Conservation (phyloP, 2,329 filamentous ascomycete species). For the Lachnellula willkommii region DNA sequence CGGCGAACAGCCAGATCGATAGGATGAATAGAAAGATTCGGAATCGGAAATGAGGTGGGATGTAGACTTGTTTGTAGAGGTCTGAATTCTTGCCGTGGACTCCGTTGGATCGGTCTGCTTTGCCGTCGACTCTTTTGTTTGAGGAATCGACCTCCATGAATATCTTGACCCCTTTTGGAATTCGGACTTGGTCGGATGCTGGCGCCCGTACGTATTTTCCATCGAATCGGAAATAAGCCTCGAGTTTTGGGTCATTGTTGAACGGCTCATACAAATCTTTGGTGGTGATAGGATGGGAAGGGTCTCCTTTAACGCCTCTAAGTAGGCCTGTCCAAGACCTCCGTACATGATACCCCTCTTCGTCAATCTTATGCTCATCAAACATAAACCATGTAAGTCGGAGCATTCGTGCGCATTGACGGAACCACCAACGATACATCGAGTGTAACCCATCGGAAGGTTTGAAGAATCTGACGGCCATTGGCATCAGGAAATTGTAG, state of each 20-base stretch:
- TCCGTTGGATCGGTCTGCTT: slow-evolving; percentile 46
- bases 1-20: slow-evolving; percentile 89
- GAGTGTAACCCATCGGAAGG: slow-evolving; percentile 77
- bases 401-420: slow-evolving; percentile 71
- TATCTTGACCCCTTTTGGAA: slow-evolving; percentile 75
- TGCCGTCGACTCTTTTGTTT: slow-evolving; percentile 59
- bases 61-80: slow-evolving; percentile 58
- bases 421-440: slow-evolving; percentile 97
- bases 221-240: slow-evolving; percentile 56
- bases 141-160: slow-evolving; percentile 71
- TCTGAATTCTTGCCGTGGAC: slow-evolving; percentile 50
- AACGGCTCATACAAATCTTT: slow-evolving; percentile 36
- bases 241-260: slow-evolving; percentile 38
- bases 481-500: slow-evolving; percentile 93
- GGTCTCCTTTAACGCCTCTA: slow-evolving; percentile 34
- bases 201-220: slow-evolving; percentile 88
- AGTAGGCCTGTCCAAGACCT: slow-evolving; percentile 56
- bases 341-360: slow-evolving; percentile 66
- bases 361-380: slow-evolving; percentile 71
- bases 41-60: slow-evolving; percentile 77
- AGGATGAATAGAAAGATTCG: slow-evolving; percentile 82
- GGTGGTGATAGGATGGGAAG: slow-evolving; percentile 11
- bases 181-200: slow-evolving; percentile 89
- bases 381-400: slow-evolving; percentile 92
- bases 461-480: slow-evolving; percentile 77